These are phyloP conservation scores for Neckera pumila DNA, from an alignment of 225 moss, liverwort and hornwort species.

Conservation along the genomic window DNA sequence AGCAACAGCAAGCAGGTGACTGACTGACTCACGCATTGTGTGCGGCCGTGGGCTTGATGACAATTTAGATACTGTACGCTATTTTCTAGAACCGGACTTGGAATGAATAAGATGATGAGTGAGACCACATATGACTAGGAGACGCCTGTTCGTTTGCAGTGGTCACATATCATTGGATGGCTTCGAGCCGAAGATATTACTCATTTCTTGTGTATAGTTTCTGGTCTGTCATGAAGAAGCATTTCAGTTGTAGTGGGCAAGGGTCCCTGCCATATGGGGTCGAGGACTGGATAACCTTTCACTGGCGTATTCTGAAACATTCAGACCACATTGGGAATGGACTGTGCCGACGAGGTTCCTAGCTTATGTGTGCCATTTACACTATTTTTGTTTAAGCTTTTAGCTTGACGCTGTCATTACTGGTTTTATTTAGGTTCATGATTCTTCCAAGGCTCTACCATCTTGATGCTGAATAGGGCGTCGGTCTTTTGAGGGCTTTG, in stretches of 20 bases:
- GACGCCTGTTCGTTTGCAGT: not conserved
- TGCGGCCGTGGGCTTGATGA: not conserved
- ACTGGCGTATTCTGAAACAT: not conserved
- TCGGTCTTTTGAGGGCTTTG: not conserved
- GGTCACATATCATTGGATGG: not conserved
- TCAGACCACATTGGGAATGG: not conserved
- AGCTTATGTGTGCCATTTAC: not conserved
- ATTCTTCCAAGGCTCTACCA: not conserved
- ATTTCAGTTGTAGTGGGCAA: not conserved
- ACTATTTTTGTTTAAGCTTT: not conserved
- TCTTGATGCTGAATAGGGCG: not conserved
- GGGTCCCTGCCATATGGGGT: not conserved
- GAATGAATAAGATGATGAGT: not conserved
- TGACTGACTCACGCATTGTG: not conserved
- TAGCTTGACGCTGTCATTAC: not conserved
- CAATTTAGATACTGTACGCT: not conserved
- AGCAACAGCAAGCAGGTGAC: conserved; percentile 74
- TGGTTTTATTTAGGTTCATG: not conserved
- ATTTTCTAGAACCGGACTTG: not conserved
- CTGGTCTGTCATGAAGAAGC: not conserved
- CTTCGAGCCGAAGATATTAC: not conserved
- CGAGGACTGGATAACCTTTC: not conserved
- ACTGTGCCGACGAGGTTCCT: not conserved
- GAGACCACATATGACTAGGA: not conserved
- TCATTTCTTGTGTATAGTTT: not conserved